Conservation (phyloP, 2,329 filamentous ascomycete species). For the Acephala macrosclerotiorum region DNA sequence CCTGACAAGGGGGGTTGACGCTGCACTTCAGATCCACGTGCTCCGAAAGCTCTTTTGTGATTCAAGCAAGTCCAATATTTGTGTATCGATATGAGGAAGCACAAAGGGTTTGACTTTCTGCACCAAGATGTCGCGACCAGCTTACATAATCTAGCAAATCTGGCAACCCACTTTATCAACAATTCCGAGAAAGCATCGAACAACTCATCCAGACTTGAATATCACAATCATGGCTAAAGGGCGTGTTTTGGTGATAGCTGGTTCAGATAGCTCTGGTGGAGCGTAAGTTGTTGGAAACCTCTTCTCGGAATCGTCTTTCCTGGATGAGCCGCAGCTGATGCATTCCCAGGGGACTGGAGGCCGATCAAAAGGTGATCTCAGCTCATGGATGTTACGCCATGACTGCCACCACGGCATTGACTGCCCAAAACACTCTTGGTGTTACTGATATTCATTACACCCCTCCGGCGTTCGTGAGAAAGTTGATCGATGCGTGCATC, state of each 20-base stretch:
- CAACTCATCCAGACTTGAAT: background rate
- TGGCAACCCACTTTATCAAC: background rate
- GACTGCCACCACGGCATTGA: constrained; percentile 93
- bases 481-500: constrained; percentile 85
- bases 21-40: too few species aligned
- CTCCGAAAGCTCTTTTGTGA: too few species aligned
- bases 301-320: background rate
- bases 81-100: too few species aligned
- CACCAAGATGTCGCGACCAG: background rate
- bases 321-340: background rate
- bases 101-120: too few species aligned
- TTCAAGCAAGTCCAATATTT: too few species aligned
- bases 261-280: constrained; percentile 78
- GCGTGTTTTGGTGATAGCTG: constrained; percentile 73
- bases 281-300: constrained; percentile 60
- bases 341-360: constrained; percentile 79
- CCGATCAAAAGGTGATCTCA: constrained; percentile 93
- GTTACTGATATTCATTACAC: constrained; percentile 83
- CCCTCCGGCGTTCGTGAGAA: constrained; percentile 79
- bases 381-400: constrained; percentile 95
- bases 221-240: constrained; percentile 42
- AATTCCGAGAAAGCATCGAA: background rate
- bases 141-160: constrained; percentile 1
- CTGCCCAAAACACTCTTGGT: constrained; percentile 92
- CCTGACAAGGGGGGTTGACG: too few species aligned